These are phyloP conservation scores for Castanea mollissima DNA, from an alignment of 306 rosid species.

Conservation along the genomic window DNA sequence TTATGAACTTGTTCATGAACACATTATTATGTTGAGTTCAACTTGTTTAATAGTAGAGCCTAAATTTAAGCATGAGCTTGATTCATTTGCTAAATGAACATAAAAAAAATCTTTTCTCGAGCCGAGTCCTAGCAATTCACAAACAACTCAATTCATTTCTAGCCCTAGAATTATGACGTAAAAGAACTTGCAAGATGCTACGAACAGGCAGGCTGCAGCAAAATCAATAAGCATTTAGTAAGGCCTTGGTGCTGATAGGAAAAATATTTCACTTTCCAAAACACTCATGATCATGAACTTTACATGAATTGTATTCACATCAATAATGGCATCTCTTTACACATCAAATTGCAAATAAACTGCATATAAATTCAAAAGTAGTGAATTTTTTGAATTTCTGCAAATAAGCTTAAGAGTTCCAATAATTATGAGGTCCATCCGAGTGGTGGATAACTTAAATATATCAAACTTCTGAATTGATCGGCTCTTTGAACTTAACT, in stretches of 20 bases:
- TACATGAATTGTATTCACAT: not conserved
- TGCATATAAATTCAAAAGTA: not conserved
- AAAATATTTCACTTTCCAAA: not conserved
- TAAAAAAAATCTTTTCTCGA: too few species aligned
- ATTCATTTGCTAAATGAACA: too few species aligned
- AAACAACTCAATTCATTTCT: too few species aligned
- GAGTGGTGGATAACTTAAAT: not conserved
- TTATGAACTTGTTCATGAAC: too few species aligned
- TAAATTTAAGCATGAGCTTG: too few species aligned
- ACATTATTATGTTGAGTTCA: too few species aligned
- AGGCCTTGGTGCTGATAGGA: not conserved
- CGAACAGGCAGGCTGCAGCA: not conserved
- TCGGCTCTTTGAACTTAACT: not conserved
- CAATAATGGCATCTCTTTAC: not conserved
- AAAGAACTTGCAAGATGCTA: not conserved
- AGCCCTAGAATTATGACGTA: not conserved
- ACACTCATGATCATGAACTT: not conserved
- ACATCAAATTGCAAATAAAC: not conserved
- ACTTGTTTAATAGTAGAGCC: too few species aligned
- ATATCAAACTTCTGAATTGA: not conserved
- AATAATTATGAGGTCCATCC: not conserved
- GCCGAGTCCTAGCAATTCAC: too few species aligned
- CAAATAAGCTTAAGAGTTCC: not conserved
- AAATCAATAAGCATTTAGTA: not conserved
- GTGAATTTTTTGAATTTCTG: not conserved